Percentiles rank a stretch among this genome's conserved stretches.
Conservation (phyloP, 2,329 filamentous ascomycete species). For the Dissoconium aciculare region DNA sequence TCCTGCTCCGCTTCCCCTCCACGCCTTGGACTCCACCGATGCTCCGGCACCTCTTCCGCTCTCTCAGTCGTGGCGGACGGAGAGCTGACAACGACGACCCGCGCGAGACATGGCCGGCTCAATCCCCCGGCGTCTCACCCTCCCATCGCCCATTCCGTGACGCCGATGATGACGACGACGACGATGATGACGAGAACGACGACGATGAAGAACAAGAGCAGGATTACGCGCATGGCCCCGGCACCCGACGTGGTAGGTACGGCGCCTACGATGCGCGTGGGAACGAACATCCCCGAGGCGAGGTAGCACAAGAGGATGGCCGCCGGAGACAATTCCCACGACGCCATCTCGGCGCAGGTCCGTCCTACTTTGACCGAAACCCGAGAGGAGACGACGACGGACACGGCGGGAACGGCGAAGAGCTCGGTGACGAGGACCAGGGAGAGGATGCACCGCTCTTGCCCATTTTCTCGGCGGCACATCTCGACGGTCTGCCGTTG, state of each 20-base stretch:
- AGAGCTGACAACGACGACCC: constrained; percentile 5
- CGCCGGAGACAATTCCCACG: neutral
- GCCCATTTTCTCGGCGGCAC: constrained; percentile 65
- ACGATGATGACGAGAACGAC: neutral
- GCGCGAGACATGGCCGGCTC: constrained; percentile 2
- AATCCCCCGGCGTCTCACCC: neutral
- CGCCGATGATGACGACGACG: neutral
- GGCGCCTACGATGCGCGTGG: too few species aligned
- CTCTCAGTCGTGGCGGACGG: constrained; percentile 14
- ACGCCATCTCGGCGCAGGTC: neutral
- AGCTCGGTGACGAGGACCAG: constrained; percentile 29
- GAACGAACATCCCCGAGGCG: neutral
- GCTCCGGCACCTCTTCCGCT: constrained; percentile 13
- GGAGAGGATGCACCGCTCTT: constrained; percentile 41
- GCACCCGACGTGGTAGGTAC: too few species aligned
- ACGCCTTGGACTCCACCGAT: too few species aligned
- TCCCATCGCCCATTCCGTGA: neutral
- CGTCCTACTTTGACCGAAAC: constrained; percentile 12
- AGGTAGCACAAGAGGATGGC: neutral
- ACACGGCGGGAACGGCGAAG: constrained; percentile 26
- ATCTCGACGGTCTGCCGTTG: constrained; percentile 71
- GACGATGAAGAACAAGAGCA: neutral
- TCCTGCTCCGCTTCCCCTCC: too few species aligned
- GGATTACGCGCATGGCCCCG: neutral
- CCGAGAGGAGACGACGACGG: constrained; percentile 24